phyloP scores from a whole-genome alignment of 1,139 yeast species.

The Pichia kudriavzevii region DNA sequence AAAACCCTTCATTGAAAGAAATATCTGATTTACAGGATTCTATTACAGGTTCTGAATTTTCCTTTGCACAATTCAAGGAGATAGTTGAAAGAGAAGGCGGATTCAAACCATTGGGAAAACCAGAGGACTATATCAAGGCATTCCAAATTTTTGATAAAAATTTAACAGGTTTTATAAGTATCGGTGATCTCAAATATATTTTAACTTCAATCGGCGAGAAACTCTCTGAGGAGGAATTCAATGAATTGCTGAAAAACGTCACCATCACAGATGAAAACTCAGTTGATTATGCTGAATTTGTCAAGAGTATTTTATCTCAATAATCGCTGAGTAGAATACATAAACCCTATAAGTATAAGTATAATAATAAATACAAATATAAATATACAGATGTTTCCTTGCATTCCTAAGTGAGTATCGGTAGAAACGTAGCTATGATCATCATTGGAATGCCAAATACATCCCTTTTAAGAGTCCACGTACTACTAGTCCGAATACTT shows the following conservation, averaged over 20 bases:
- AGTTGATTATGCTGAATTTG: constrained; percentile 92
- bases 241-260: constrained; percentile 91
- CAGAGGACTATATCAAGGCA: constrained; percentile 94
- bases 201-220: constrained; percentile 92
- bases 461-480: constrained; percentile 75
- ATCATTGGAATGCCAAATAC: constrained; percentile 74
- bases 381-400: background rate
- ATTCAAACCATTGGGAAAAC: constrained; percentile 83
- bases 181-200: constrained; percentile 92
- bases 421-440: constrained; percentile 89
- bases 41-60: constrained; percentile 37
- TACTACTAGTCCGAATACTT: constrained; percentile 64
- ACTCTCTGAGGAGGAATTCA: constrained; percentile 83
- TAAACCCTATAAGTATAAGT: background rate
- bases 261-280: constrained; percentile 90
- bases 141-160: constrained; percentile 98
- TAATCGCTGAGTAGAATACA: too few species aligned
- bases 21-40: constrained; percentile 58
- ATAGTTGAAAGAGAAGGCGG: constrained; percentile 85
- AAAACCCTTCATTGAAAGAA: constrained; percentile 93
- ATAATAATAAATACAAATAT: background rate
- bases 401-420: constrained; percentile 40
- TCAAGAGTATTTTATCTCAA: constrained; percentile 87
- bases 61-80: constrained; percentile 70
- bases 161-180: constrained; percentile 90